Percentiles rank a stretch among this genome's conserved stretches.
phyloP scores from a whole-genome alignment of 805 yeast species.

The Barnettozyma botsteinii region DNA sequence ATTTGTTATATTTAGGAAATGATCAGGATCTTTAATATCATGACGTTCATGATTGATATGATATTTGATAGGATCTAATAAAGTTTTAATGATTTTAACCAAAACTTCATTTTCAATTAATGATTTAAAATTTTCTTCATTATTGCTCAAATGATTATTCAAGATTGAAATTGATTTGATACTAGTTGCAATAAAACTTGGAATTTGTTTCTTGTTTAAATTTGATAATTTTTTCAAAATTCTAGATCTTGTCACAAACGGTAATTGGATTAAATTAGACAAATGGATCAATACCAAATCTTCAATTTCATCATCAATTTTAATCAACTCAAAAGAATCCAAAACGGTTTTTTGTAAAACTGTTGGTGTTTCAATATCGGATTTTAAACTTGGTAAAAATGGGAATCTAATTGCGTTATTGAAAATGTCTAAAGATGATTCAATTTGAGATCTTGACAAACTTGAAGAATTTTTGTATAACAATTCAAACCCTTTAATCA shows the following conservation, averaged over 20 bases:
- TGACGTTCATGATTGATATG: slow-evolving; percentile 22
- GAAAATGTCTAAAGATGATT: slow-evolving; percentile 49
- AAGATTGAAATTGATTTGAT: slow-evolving; percentile 40
- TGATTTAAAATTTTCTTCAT: slow-evolving; percentile 26
- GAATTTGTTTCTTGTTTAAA: slow-evolving; percentile 38
- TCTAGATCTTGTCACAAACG: slow-evolving; percentile 54
- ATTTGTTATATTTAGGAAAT: slow-evolving; percentile 8
- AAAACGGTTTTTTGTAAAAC: slow-evolving; percentile 58
- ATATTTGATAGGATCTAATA: slow-evolving; percentile 46
- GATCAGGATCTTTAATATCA: slow-evolving; percentile 24
- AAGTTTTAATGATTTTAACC: slow-evolving; percentile 39
- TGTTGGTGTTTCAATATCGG: slow-evolving; percentile 54
- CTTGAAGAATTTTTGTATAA: slow-evolving; percentile 34
- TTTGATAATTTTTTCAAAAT: slow-evolving; percentile 49
- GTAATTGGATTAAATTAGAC: slow-evolving; percentile 47
- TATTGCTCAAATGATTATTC: slow-evolving; percentile 28
- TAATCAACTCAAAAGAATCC: slow-evolving; percentile 35
- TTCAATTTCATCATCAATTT: slow-evolving; percentile 30
- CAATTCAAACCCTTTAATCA: slow-evolving; percentile 47
- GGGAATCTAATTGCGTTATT: slow-evolving; percentile 70
- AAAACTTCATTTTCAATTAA: slow-evolving; percentile 42
- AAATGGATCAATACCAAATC: slow-evolving; percentile 48
- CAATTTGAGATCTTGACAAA: slow-evolving; percentile 33
- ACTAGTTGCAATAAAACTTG: slow-evolving; percentile 60
- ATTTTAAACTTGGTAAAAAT: slow-evolving; percentile 49